Base-by-base conservation (phyloP, 208 protist genomes). In the Leishmania gerbilli region DNA sequence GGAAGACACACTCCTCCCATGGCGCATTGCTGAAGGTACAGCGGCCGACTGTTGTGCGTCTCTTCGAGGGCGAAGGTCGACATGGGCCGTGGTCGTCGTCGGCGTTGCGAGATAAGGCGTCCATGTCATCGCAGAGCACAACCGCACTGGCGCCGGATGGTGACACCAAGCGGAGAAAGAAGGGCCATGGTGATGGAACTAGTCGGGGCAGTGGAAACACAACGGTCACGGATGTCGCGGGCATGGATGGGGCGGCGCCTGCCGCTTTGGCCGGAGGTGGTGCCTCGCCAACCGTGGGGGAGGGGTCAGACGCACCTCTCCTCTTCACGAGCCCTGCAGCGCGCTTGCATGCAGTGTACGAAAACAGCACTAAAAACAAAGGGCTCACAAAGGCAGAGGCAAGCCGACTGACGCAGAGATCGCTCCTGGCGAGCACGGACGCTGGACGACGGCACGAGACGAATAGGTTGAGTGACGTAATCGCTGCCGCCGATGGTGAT, bases 101-200 rank as follows among this genome's bases (percentile, higher is more conserved):
- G 27, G 40, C 45, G 1, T 64, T 68, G 9, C 74, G 31, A 8
- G 85, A 56, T 8, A 80, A 82, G 40, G 45, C 60, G 3, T 84
- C 82, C 8, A 47, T 68, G 37, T 69, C 82, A 6, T 86, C 77
- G 45, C 86, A 82, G 2, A 83, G 77, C 79, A 82, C 81, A 27
- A 81, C 80, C 60, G 79, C 72, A 3, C 82, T 80, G 15, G 80
- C 82, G 0, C 79, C 79, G 13, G 74, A 89, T 65, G 27, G 74
- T 45, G 78, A 62, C 31, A 76, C 42, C 11, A 68, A 69, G 34
- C 72, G 7, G 7, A 47, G 34, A 24, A 27, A n/a, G 17, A 24
- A 9, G 1, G 34, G 4, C 31, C n/a, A 3, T 42, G 37, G 9
- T 27, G 19, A 17, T 34, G 17, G 4, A 5, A 13, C 40, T 19